Evolutionary conservation across 2,329 filamentous ascomycete species (phyloP).

Genomic region (Aspergillus felis): DNA sequence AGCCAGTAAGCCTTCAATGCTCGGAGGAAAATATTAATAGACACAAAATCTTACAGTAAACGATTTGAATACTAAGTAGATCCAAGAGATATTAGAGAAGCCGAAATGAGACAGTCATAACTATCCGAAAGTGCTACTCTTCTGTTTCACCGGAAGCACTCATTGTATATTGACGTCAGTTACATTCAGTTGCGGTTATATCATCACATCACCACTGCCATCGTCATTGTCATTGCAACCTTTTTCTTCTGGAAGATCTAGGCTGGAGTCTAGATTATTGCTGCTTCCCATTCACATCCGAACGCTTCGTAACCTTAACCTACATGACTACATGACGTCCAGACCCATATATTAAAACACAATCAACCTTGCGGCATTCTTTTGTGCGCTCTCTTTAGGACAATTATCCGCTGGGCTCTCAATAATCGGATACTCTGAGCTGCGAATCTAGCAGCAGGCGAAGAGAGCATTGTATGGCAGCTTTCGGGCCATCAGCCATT

Average conservation of each 20-base stretch:
- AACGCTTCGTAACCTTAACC: background rate
- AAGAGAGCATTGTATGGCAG: background rate
- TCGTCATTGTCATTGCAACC: background rate
- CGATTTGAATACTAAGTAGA: background rate
- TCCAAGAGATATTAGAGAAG: background rate
- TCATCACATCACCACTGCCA: background rate
- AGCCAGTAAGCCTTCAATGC: background rate
- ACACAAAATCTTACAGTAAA: background rate
- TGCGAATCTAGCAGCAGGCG: background rate
- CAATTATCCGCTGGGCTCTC: background rate
- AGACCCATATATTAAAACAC: background rate
- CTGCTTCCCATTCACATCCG: background rate
- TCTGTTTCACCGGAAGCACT: background rate
- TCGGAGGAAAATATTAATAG: background rate
- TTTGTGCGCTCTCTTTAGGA: background rate
- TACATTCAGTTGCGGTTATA: background rate
- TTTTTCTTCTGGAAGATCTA: background rate
- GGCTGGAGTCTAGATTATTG: background rate
- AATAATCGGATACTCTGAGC: background rate
- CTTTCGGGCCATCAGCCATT: background rate
- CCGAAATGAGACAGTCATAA: background rate
- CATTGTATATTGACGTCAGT: background rate
- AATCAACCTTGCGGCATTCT: background rate
- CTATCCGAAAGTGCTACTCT: background rate
- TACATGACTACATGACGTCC: background rate